Conservation (phyloP, 345 rosid genomes). For the Psidium friedrichsthalianum region DNA sequence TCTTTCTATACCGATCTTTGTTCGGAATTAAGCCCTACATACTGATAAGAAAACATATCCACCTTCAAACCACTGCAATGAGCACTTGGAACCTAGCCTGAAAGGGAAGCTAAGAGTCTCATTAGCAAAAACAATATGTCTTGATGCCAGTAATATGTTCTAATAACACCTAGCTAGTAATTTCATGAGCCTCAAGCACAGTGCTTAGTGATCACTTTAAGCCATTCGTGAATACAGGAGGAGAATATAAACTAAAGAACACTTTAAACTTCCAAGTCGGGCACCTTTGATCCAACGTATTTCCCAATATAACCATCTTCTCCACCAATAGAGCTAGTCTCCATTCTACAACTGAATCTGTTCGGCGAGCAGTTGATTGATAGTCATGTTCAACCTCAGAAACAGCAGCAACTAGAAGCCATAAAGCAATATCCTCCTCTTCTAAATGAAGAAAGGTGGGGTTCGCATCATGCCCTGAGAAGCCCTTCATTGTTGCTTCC, state of each 20-base stretch:
- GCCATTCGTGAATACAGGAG: not conserved
- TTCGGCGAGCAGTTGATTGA: constrained; percentile 17
- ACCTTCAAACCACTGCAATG: not conserved
- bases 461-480: constrained; percentile 24
- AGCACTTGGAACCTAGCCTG: not conserved
- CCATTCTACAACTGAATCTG: constrained; percentile 36
- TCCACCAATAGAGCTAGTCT: constrained; percentile 65
- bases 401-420: constrained; percentile 56
- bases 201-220: not conserved
- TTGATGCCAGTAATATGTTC: not conserved
- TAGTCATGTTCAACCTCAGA: constrained; percentile 16
- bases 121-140: not conserved
- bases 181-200: not conserved
- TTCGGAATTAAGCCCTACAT: too few species aligned
- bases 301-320: constrained; percentile 48
- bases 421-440: constrained; percentile 50
- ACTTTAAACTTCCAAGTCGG: not conserved
- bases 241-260: not conserved
- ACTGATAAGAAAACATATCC: not conserved
- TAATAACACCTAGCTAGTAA: not conserved
- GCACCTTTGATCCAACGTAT: constrained; percentile 58
- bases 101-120: not conserved
- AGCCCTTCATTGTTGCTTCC: constrained; percentile 36
- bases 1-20: not conserved
- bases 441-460: constrained; percentile 26